A percentile compares a stretch with the other conserved stretches of the same genome.
phyloP scores from a whole-genome alignment of 2,329 filamentous ascomycete species.

The Aspergillus ibericus region DNA sequence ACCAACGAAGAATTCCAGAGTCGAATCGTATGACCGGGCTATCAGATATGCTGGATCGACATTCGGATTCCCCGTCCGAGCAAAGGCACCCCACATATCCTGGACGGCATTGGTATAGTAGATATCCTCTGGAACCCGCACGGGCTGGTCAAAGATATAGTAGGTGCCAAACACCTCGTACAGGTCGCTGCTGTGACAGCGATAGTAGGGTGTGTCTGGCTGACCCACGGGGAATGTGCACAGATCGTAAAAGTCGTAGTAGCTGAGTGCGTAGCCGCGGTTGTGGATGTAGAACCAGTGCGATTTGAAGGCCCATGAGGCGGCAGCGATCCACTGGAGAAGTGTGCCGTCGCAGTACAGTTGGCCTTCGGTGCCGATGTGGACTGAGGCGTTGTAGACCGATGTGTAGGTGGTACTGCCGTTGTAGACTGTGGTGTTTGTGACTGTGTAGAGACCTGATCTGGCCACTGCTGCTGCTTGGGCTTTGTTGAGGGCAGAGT shows the following conservation, averaged over 20 bases:
- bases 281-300: neutral
- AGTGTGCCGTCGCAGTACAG: neutral
- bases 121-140: neutral
- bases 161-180: neutral
- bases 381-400: neutral
- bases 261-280: neutral
- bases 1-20: neutral
- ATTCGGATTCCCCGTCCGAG: neutral
- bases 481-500: neutral
- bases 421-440: neutral
- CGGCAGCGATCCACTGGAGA: neutral
- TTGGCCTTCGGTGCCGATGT: neutral
- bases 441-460: neutral
- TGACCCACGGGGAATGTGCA: neutral
- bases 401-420: neutral
- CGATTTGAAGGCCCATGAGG: neutral
- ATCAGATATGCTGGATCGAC: neutral
- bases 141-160: neutral
- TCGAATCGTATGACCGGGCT: neutral
- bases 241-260: neutral
- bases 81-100: neutral
- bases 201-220: neutral
- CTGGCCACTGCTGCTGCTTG: neutral
- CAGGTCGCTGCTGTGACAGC: neutral
- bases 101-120: neutral